phyloP scores from a whole-genome alignment of 2,329 filamentous ascomycete genomes.

The Proliferodiscus dingleyae region DNA sequence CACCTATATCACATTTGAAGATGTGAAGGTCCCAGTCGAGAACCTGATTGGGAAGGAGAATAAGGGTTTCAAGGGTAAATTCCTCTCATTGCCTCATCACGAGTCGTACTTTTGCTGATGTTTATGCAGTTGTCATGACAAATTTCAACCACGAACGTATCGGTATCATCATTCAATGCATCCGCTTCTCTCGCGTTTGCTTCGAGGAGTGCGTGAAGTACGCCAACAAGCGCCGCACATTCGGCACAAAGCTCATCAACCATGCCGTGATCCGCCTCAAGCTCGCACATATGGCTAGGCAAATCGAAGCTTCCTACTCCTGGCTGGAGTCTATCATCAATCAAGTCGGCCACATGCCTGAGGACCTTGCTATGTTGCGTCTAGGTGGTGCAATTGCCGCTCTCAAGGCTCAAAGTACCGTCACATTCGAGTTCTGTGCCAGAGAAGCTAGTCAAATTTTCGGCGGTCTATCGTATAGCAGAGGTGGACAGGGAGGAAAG shows the following conservation, averaged over 20 bases:
- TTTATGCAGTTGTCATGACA: conserved; percentile 79
- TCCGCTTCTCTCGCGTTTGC: conserved; percentile 94
- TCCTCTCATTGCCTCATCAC: neutral
- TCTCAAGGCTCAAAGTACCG: conserved; percentile 88
- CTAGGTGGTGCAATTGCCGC: conserved; percentile 91
- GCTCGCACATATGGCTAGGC: conserved; percentile 95
- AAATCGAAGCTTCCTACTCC: conserved; percentile 94
- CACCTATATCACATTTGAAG: conserved; percentile 96
- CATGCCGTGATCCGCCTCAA: conserved; percentile 97
- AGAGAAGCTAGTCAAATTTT: conserved; percentile 97
- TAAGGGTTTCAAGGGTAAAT: conserved; percentile 80
- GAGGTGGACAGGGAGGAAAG: conserved; percentile 92
- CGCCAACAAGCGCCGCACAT: conserved; percentile 93
- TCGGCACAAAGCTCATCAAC: conserved; percentile 93
- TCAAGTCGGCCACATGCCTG: conserved; percentile 88
- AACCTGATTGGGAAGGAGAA: conserved; percentile 98
- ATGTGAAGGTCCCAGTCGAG: conserved; percentile 99
- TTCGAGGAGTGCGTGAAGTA: conserved; percentile 97
- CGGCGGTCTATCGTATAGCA: conserved; percentile 84
- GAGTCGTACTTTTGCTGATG: conserved; percentile 9
- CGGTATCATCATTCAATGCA: conserved; percentile 94
- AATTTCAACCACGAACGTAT: conserved; percentile 99
- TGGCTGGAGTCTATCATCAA: conserved; percentile 96
- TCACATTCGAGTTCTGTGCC: conserved; percentile 96
- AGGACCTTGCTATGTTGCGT: conserved; percentile 92